Evolutionary conservation across 495 filamentous ascomycete genomes (phyloP).

Genomic region (Talaromyces thailandensis): DNA sequence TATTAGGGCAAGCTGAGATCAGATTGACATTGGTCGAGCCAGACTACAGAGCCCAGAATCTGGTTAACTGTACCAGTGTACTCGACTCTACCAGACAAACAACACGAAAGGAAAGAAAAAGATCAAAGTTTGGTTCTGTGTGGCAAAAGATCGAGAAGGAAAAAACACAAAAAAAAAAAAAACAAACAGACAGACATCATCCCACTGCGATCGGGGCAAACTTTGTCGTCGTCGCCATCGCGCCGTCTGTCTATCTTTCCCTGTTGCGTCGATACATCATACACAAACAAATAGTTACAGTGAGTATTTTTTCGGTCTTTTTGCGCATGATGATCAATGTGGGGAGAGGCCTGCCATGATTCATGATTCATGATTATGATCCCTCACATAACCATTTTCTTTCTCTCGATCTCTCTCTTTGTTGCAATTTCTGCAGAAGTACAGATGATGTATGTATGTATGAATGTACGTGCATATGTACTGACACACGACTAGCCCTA

Average conservation of each 20-base stretch:
- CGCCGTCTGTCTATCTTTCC: neutral
- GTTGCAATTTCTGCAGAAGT: neutral
- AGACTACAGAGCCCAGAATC: neutral
- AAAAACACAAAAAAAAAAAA: neutral
- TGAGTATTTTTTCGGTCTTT: neutral
- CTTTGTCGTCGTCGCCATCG: neutral
- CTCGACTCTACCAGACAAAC: neutral
- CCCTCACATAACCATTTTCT: neutral
- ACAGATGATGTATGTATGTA: neutral
- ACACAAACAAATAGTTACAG: neutral
- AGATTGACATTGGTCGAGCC: slow-evolving; percentile 2
- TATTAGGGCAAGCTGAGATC: neutral
- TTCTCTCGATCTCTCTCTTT: neutral
- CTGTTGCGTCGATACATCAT: neutral
- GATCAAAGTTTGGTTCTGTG: neutral
- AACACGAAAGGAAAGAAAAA: neutral
- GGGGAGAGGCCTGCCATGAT: neutral
- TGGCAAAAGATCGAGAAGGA: neutral
- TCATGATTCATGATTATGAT: neutral
- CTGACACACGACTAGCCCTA: neutral
- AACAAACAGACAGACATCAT: neutral
- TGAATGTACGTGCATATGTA: too few relatives aligned
- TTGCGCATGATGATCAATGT: neutral
- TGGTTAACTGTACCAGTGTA: neutral
- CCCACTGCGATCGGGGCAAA: neutral